Conservation (phyloP, 768 basidiomycete species). For the Trametopsis cervina region DNA sequence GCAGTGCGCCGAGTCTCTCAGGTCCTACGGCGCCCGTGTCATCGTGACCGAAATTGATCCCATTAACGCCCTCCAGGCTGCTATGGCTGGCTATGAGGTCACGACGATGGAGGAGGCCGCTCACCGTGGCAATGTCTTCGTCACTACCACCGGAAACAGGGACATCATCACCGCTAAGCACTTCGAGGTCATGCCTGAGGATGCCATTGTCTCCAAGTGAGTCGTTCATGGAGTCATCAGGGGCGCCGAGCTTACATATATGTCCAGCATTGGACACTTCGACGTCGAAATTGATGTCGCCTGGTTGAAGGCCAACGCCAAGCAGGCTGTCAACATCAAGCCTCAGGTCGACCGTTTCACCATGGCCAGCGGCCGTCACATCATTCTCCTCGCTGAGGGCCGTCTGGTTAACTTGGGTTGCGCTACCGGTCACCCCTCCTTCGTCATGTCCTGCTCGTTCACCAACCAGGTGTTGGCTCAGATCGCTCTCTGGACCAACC, state of each 20-base stretch:
- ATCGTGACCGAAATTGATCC: constrained; percentile 98
- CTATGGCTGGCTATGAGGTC: constrained; percentile 99
- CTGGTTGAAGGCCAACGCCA: constrained; percentile 94
- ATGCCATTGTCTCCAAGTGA: constrained; percentile 97
- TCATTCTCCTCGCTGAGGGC: constrained; percentile 96
- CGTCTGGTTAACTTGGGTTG: constrained; percentile 99
- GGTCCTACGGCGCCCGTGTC: constrained; percentile 96
- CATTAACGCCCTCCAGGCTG: constrained; percentile 99
- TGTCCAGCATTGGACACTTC: constrained; percentile 72
- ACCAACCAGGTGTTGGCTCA: constrained; percentile 97
- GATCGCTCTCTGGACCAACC: constrained; percentile 95
- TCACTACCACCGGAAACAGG: constrained; percentile 97
- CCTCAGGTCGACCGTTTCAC: constrained; percentile 99
- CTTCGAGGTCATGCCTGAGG: constrained; percentile 92
- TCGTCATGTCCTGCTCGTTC: constrained; percentile 99
- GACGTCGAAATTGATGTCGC: constrained; percentile 94
- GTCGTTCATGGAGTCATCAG: constrained; percentile 24
- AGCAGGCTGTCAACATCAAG: constrained; percentile 82
- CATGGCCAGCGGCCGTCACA: constrained; percentile 85
- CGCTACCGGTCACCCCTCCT: constrained; percentile 97
- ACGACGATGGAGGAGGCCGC: constrained; percentile 98
- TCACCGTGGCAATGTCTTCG: constrained; percentile 81
- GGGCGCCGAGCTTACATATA: neutral
- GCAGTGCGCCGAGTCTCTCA: constrained; percentile 96
- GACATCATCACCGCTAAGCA: constrained; percentile 94